Evolutionary conservation across 169 alveolate species (phyloP).

Genomic region (Theileria annulata): DNA sequence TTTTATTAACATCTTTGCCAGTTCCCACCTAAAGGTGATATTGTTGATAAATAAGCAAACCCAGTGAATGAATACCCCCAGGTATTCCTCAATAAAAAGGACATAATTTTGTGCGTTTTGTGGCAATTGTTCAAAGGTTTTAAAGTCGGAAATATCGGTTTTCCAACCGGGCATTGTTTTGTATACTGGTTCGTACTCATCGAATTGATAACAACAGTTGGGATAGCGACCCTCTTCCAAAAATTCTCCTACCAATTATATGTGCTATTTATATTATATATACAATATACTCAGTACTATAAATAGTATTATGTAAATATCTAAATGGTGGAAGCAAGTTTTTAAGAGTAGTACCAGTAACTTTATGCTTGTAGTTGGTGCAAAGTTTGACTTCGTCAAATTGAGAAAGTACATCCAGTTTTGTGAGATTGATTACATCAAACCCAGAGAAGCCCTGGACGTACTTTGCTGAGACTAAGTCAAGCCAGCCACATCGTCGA

Average conservation of each 20-base stretch:
- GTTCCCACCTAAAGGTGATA: slow-evolving; percentile 32
- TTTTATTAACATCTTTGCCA: slow-evolving; percentile 43
- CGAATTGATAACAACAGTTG: slow-evolving; percentile 77
- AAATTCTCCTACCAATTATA: slow-evolving; percentile 50
- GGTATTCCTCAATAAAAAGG: slow-evolving; percentile 76
- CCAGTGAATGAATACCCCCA: slow-evolving; percentile 87
- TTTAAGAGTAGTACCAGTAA: slow-evolving; percentile 51
- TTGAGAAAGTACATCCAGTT: slow-evolving; percentile 91
- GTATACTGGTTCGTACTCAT: slow-evolving; percentile 84
- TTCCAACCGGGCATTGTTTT: slow-evolving; percentile 87
- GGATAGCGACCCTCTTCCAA: slow-evolving; percentile 82
- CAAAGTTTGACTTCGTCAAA: slow-evolving; percentile 84
- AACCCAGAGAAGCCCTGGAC: slow-evolving; percentile 76
- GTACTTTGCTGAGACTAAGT: slow-evolving; percentile 82
- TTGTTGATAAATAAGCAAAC: slow-evolving; percentile 65
- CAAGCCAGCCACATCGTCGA: slow-evolving; percentile 97
- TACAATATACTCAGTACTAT: neutral
- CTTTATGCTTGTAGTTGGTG: slow-evolving; percentile 71
- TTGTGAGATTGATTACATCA: slow-evolving; percentile 86
- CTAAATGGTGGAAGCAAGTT: neutral
- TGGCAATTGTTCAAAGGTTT: slow-evolving; percentile 84
- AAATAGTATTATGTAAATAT: neutral
- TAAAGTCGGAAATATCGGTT: slow-evolving; percentile 78
- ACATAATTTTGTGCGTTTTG: slow-evolving; percentile 81
- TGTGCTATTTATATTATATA: neutral